These are phyloP conservation scores for Alternaria angustiovoidea DNA, from an alignment of 2,329 filamentous ascomycete species.

Conservation along the genomic window DNA sequence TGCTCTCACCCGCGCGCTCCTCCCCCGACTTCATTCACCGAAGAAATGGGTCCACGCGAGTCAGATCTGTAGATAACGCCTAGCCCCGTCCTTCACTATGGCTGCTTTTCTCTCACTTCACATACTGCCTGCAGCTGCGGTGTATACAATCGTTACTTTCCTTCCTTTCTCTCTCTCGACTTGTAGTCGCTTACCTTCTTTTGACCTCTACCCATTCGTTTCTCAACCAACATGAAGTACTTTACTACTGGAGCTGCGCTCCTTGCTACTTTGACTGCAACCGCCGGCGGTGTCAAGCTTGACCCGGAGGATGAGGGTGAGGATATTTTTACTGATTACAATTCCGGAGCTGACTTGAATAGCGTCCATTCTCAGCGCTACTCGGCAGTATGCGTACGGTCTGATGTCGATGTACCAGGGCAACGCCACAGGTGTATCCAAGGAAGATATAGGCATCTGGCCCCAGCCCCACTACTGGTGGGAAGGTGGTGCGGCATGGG, in stretches of 20 bases:
- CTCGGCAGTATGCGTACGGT: constrained; percentile 42
- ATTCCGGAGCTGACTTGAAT: background rate
- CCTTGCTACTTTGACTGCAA: constrained; percentile 41
- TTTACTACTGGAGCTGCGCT: constrained; percentile 47
- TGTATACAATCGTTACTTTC: constrained; percentile 32
- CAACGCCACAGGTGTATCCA: constrained; percentile 32
- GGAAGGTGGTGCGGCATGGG: constrained; percentile 54
- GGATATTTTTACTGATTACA: background rate
- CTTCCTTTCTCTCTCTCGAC: constrained; percentile 10
- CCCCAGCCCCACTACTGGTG: constrained; percentile 59
- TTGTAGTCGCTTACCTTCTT: constrained; percentile 12
- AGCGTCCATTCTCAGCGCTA: constrained; percentile 41
- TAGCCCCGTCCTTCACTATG: constrained; percentile 26
- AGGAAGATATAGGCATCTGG: constrained; percentile 51
- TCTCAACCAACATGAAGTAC: constrained; percentile 41
- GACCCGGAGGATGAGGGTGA: constrained; percentile 41
- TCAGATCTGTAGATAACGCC: constrained; percentile 19
- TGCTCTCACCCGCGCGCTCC: constrained; percentile 28
- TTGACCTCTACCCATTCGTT: constrained; percentile 17
- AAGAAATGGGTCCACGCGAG: constrained; percentile 6
- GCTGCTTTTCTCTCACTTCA: constrained; percentile 21
- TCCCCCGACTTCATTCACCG: constrained; percentile 13
- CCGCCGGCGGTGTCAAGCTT: constrained; percentile 40
- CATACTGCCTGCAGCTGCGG: constrained; percentile 30
- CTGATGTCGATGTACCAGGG: constrained; percentile 49